phyloP scores from a whole-genome alignment of 805 yeast genomes.

The Starmerella tilneyi region DNA sequence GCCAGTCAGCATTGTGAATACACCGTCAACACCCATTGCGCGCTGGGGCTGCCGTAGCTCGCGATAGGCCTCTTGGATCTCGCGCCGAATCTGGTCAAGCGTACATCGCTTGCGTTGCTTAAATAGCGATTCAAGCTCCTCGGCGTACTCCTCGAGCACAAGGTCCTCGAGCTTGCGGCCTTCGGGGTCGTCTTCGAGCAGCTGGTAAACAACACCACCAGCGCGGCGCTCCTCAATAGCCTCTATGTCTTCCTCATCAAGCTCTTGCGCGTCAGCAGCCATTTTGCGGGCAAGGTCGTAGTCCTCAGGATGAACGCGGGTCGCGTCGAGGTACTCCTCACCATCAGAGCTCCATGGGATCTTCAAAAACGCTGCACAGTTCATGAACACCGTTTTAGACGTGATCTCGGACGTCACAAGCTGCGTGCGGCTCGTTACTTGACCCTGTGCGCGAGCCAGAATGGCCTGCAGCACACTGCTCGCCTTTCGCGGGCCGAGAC shows the following conservation, averaged over 20 bases:
- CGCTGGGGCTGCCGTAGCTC: slow-evolving; percentile 73
- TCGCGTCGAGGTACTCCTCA: slow-evolving; percentile 77
- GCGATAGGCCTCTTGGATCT: slow-evolving; percentile 75
- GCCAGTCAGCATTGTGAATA: slow-evolving; percentile 83
- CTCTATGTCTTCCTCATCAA: slow-evolving; percentile 85
- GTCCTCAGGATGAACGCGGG: slow-evolving; percentile 96
- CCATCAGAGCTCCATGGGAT: slow-evolving; percentile 51
- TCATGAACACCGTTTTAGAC: slow-evolving; percentile 72
- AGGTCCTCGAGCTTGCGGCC: slow-evolving; percentile 65
- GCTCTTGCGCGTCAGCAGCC: slow-evolving; percentile 95
- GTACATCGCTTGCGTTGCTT: slow-evolving; percentile 63
- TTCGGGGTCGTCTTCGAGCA: slow-evolving; percentile 60
- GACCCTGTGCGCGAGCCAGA: slow-evolving; percentile 45
- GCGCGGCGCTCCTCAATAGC: slow-evolving; percentile 64
- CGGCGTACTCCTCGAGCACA: slow-evolving; percentile 83
- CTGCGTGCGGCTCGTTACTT: slow-evolving; percentile 59
- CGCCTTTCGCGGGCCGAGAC: slow-evolving; percentile 93
- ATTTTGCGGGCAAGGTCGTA: slow-evolving; percentile 90
- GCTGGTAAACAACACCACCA: slow-evolving; percentile 59
- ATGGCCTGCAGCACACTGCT: slow-evolving; percentile 74
- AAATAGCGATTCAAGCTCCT: slow-evolving; percentile 59
- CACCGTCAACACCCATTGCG: slow-evolving; percentile 52
- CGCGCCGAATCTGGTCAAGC: slow-evolving; percentile 72
- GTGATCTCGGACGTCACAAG: slow-evolving; percentile 71
- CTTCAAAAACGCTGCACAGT: slow-evolving; percentile 81